Evolutionary conservation across 306 rosid species (phyloP).

Genomic region (Prunus mume): DNA sequence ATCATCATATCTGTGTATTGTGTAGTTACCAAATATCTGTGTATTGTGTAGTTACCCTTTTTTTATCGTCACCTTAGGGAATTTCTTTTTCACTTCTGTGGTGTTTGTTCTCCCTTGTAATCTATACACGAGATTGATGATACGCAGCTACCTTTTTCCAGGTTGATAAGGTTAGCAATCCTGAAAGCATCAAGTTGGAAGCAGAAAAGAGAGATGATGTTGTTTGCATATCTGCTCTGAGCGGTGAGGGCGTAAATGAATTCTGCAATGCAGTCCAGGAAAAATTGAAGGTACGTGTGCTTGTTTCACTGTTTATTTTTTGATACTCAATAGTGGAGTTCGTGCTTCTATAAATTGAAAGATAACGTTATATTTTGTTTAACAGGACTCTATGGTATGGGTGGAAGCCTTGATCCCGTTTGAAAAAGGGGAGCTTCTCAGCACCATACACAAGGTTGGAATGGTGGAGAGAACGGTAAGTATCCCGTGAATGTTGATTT

Average conservation of each 20-base stretch:
- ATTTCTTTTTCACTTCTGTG: background rate
- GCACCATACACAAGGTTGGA: slow-evolving; percentile 90
- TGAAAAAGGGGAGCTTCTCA: slow-evolving; percentile 88
- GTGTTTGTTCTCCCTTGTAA: too few relatives aligned
- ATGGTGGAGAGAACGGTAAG: slow-evolving; percentile 94
- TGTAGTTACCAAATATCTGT: background rate
- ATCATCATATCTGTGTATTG: background rate
- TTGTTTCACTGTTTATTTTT: background rate
- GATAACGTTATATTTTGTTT: slow-evolving; percentile 3
- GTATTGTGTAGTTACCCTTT: background rate
- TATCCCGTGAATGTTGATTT: slow-evolving; percentile 9
- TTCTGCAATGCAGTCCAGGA: slow-evolving; percentile 81
- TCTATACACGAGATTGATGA: background rate
- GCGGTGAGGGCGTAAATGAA: slow-evolving; percentile 64
- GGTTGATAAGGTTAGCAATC: slow-evolving; percentile 79
- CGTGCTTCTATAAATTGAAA: slow-evolving; percentile 15
- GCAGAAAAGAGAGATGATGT: slow-evolving; percentile 75
- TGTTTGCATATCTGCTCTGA: slow-evolving; percentile 82
- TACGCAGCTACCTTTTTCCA: slow-evolving; percentile 28
- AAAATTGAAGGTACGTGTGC: slow-evolving; percentile 63
- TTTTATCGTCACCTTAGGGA: background rate
- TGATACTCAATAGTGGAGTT: background rate
- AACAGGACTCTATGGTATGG: slow-evolving; percentile 92
- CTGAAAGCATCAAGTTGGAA: slow-evolving; percentile 55
- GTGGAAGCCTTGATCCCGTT: slow-evolving; percentile 95